These are phyloP conservation scores for Neospermospora avenae DNA, from an alignment of 2,329 filamentous ascomycete species.

Conservation along the genomic window DNA sequence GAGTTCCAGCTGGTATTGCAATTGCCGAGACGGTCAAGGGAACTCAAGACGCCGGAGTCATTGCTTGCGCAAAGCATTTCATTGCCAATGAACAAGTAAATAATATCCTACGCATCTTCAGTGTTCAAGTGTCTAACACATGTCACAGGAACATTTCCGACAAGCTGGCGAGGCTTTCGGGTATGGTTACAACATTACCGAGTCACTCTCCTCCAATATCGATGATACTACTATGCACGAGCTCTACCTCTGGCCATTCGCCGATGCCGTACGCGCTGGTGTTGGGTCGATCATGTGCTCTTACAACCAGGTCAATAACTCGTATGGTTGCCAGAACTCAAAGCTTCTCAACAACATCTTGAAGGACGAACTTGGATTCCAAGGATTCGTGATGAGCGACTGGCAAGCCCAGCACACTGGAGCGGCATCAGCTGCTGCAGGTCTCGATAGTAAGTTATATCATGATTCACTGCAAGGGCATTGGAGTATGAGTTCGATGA, in stretches of 20 bases:
- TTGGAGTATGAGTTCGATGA: too few species aligned
- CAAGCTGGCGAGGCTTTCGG: constrained; percentile 43
- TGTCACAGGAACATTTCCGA: constrained; percentile 48
- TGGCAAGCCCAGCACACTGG: constrained; percentile 75
- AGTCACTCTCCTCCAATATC: constrained; percentile 52
- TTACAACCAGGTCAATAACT: constrained; percentile 81
- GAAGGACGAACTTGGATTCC: constrained; percentile 77
- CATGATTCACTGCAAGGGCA: not conserved
- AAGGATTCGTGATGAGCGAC: constrained; percentile 78
- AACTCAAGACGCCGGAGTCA: constrained; percentile 77
- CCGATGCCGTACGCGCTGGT: constrained; percentile 62
- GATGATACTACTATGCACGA: constrained; percentile 61
- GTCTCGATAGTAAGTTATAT: constrained; percentile 56
- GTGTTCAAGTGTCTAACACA: constrained; percentile 40
- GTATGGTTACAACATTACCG: constrained; percentile 60
- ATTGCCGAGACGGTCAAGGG: constrained; percentile 73
- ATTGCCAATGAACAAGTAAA: constrained; percentile 67
- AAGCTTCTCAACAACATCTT: constrained; percentile 71
- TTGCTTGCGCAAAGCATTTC: constrained; percentile 79
- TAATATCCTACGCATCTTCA: not conserved
- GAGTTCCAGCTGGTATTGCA: constrained; percentile 66
- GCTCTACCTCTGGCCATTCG: constrained; percentile 58
- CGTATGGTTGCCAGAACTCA: constrained; percentile 76
- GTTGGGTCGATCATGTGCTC: constrained; percentile 82
- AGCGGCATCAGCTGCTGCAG: constrained; percentile 63